These are phyloP conservation scores for Claviceps capensis DNA, from an alignment of 2,329 filamentous ascomycete genomes.

Conservation along the genomic window DNA sequence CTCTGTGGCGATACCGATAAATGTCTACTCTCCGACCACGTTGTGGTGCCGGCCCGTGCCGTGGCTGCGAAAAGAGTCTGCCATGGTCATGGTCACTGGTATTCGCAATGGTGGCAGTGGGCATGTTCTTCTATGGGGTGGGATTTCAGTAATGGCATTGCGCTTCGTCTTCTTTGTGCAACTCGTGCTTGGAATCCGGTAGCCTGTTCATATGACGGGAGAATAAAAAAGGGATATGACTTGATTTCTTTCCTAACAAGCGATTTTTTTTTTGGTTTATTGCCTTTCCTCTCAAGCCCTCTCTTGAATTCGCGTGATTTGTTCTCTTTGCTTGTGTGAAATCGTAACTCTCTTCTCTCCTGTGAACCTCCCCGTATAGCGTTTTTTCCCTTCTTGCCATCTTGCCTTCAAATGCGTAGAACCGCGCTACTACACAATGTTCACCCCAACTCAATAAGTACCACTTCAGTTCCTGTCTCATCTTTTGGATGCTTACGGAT, in stretches of 20 bases:
- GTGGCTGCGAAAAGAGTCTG: background rate
- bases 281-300: too few relatives aligned
- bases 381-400: too few relatives aligned
- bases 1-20: conserved; percentile 96
- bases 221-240: background rate
- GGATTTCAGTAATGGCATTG: conserved; percentile 5
- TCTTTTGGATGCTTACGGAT: too few relatives aligned
- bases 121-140: background rate
- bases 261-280: background rate
- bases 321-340: too few relatives aligned
- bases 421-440: too few relatives aligned
- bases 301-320: too few relatives aligned
- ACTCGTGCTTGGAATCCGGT: conserved; percentile 4
- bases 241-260: background rate
- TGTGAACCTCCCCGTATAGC: too few relatives aligned
- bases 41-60: background rate
- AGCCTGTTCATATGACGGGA: background rate
- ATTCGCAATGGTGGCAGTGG: background rate
- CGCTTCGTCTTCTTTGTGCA: background rate
- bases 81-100: background rate
- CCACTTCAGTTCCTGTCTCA: too few relatives aligned
- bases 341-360: too few relatives aligned
- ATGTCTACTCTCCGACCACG: conserved; percentile 8
- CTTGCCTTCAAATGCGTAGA: too few relatives aligned
- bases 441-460: too few relatives aligned